Conservation (phyloP, 805 yeast species). For the Saccharomyces eubayanus region DNA sequence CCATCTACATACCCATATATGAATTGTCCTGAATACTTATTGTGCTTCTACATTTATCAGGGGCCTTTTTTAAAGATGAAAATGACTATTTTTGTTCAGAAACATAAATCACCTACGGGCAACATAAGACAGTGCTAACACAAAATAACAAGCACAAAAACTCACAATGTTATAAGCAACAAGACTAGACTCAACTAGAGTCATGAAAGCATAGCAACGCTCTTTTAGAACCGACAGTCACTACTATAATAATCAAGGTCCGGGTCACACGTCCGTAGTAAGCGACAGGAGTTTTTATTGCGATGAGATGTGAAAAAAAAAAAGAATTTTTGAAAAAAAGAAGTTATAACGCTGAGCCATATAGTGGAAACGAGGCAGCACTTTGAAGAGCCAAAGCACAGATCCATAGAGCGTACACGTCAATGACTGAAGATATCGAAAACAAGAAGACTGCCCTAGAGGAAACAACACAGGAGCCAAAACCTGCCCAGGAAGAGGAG, state of each 20-base stretch:
- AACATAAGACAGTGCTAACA: too few relatives aligned
- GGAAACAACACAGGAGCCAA: not conserved
- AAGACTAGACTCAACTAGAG: too few relatives aligned
- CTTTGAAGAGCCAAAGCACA: not conserved
- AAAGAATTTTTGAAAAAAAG: not conserved
- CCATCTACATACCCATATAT: too few relatives aligned
- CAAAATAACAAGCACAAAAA: too few relatives aligned
- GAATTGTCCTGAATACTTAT: too few relatives aligned
- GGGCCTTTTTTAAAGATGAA: too few relatives aligned
- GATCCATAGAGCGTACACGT: not conserved
- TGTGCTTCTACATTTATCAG: too few relatives aligned
- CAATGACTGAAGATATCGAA: constrained; percentile 6
- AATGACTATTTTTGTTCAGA: too few relatives aligned
- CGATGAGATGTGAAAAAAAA: not conserved
- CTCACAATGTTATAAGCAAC: too few relatives aligned
- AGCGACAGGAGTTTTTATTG: not conserved
- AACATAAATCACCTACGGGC: too few relatives aligned
- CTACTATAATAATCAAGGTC: not conserved
- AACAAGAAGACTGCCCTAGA: not conserved
- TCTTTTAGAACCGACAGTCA: too few relatives aligned
- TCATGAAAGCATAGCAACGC: too few relatives aligned
- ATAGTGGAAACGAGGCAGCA: not conserved
- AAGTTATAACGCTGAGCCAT: not conserved
- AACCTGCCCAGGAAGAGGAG: constrained; percentile 13
- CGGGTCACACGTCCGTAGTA: not conserved